Evolutionary conservation across 2,329 filamentous ascomycete species (phyloP).

Genomic region (Monosporascus cannonballus): DNA sequence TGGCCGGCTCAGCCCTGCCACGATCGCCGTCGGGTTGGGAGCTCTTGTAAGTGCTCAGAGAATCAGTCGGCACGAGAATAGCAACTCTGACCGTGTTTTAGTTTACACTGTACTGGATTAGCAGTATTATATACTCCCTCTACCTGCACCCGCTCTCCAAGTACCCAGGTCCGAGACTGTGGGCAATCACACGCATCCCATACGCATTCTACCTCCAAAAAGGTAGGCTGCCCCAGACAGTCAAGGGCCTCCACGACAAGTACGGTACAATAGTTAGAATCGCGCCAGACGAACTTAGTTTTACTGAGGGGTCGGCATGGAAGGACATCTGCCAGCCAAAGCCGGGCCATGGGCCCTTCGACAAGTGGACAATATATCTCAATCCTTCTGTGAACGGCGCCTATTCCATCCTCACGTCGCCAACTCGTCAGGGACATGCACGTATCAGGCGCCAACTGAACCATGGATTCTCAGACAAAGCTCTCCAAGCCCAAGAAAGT

Average conservation of each 20-base stretch:
- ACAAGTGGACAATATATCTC: neutral
- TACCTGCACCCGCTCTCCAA: too few relatives aligned
- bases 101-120: too few relatives aligned
- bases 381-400: neutral
- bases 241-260: neutral
- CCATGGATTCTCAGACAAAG: neutral
- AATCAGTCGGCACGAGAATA: too few relatives aligned
- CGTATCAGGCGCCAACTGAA: neutral
- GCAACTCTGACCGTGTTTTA: too few relatives aligned
- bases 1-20: too few relatives aligned
- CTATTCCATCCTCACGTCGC: neutral
- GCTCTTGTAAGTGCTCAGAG: too few relatives aligned
- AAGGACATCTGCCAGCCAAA: neutral
- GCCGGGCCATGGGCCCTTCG: neutral
- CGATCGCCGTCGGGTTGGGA: too few relatives aligned
- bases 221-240: too few relatives aligned
- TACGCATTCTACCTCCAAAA: too few relatives aligned
- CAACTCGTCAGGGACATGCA: neutral
- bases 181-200: too few relatives aligned
- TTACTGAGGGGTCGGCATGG: neutral
- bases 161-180: too few relatives aligned
- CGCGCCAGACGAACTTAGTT: neutral
- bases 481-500: neutral
- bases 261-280: neutral
- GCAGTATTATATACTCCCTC: too few relatives aligned